phyloP scores from a whole-genome alignment of 768 basidiomycete species.

The Artomyces pyxidatus region DNA sequence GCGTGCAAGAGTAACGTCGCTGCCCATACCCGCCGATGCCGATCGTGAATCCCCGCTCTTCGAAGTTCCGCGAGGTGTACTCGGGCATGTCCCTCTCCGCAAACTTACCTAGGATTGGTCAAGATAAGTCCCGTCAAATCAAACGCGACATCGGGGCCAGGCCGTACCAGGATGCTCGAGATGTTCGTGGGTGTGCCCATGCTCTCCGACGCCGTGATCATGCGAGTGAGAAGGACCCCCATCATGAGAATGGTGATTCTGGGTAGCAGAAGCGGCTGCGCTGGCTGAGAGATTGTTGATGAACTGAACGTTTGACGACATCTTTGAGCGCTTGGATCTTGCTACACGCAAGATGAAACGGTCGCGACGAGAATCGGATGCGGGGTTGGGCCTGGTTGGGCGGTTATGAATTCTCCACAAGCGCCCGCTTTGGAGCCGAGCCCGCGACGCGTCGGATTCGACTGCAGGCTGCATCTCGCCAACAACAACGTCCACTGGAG shows the following conservation, averaged over 20 bases:
- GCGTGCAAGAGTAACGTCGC: not conserved
- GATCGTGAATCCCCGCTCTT: slow-evolving; percentile 90
- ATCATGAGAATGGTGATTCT: slow-evolving; percentile 46
- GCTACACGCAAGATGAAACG: too few species aligned
- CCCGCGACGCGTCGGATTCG: too few species aligned
- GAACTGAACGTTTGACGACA: slow-evolving; percentile 59
- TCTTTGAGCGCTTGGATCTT: too few species aligned
- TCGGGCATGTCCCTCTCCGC: slow-evolving; percentile 90
- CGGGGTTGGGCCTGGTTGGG: too few species aligned
- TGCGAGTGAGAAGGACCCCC: slow-evolving; percentile 35
- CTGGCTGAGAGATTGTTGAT: slow-evolving; percentile 54
- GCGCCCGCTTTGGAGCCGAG: too few species aligned
- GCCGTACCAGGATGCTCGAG: slow-evolving; percentile 76
- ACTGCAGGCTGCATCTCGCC: too few species aligned
- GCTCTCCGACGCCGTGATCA: slow-evolving; percentile 55
- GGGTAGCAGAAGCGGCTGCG: slow-evolving; percentile 21
- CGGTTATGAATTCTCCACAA: too few species aligned
- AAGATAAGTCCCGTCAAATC: too few species aligned
- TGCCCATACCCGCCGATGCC: slow-evolving; percentile 89
- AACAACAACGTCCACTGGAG: too few species aligned
- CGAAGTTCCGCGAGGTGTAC: slow-evolving; percentile 74
- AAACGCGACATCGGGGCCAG: not conserved
- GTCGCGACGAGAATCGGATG: too few species aligned
- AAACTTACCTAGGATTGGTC: slow-evolving; percentile 79
- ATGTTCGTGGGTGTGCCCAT: slow-evolving; percentile 94